phyloP scores from a whole-genome alignment of 495 filamentous ascomycete genomes.

The Tricharina praecox region DNA sequence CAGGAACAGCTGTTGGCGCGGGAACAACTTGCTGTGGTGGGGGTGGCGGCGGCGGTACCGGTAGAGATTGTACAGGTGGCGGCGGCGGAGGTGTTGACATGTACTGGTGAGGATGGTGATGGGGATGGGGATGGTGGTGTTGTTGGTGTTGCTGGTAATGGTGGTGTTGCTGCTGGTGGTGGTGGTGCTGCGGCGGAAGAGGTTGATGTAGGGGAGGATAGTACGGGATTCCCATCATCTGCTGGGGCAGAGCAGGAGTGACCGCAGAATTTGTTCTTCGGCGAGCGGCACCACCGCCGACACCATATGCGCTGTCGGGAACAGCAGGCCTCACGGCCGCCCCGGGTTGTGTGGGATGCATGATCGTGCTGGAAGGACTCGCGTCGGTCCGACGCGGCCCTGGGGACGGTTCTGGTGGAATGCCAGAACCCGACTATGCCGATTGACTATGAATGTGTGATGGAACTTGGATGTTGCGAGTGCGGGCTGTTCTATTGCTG shows the following conservation, averaged over 20 bases:
- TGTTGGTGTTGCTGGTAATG: background rate
- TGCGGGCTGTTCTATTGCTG: no score
- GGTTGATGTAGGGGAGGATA: conserved; percentile 9
- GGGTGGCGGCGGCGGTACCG: conserved; percentile 5
- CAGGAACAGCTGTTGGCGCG: background rate
- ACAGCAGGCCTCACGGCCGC: conserved; percentile 22
- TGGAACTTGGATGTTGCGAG: background rate
- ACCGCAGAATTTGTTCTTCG: conserved; percentile 12
- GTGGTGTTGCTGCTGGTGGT: background rate
- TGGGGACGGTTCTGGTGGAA: conserved; percentile 20
- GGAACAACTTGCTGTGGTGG: background rate
- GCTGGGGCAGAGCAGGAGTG: background rate
- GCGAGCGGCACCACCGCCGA: no score
- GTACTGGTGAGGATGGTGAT: no score
- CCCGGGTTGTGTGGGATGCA: conserved; percentile 17
- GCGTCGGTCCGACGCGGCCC: conserved; percentile 15
- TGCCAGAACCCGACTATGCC: conserved; percentile 24
- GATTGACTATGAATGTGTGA: background rate
- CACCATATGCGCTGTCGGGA: conserved; percentile 15
- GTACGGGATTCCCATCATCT: conserved; percentile 4
- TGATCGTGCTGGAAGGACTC: conserved; percentile 13
- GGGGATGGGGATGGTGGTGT: background rate
- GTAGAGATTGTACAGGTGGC: background rate
- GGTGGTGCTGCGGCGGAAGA: background rate
- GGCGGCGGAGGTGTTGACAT: conserved; percentile 1